These are phyloP conservation scores for Chlamydomonas applanata DNA, from an alignment of 139 green algal genomes.

Conservation along the genomic window DNA sequence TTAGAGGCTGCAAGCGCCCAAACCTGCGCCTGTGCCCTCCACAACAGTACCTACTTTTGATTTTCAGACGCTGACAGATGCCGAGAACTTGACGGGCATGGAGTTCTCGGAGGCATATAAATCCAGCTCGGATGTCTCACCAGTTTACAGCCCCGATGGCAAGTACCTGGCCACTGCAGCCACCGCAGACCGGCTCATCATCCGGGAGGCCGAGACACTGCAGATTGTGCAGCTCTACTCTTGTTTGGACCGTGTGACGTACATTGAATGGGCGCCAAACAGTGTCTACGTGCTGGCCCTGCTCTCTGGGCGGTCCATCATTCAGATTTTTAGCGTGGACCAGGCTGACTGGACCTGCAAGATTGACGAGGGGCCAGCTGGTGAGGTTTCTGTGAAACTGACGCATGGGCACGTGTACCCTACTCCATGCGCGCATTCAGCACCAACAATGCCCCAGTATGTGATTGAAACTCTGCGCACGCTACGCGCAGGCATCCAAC, in stretches of 20 bases:
- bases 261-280: conserved; percentile 77
- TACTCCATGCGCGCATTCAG: too few species aligned
- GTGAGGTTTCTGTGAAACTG: background rate
- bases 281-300: conserved; percentile 74
- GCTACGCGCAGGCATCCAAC: too few species aligned
- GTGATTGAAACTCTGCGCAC: too few species aligned
- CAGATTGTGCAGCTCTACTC: conserved; percentile 72
- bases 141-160: conserved; percentile 71
- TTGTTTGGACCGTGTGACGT: conserved; percentile 82
- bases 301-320: conserved; percentile 55
- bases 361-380: conserved; percentile 82
- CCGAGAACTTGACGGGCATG: conserved; percentile 44
- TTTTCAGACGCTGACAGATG: too few species aligned
- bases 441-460: too few species aligned
- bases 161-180: conserved; percentile 57
- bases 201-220: conserved; percentile 66
- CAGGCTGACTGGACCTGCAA: conserved; percentile 84
- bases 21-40: too few species aligned
- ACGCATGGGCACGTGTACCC: too few species aligned
- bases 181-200: conserved; percentile 77
- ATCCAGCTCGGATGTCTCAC: conserved; percentile 44
- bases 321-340: conserved; percentile 74
- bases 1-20: too few species aligned
- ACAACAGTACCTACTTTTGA: too few species aligned
- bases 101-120: conserved; percentile 80